phyloP scores from a whole-genome alignment of 495 filamentous ascomycete genomes.

The Filosporella fistucella region DNA sequence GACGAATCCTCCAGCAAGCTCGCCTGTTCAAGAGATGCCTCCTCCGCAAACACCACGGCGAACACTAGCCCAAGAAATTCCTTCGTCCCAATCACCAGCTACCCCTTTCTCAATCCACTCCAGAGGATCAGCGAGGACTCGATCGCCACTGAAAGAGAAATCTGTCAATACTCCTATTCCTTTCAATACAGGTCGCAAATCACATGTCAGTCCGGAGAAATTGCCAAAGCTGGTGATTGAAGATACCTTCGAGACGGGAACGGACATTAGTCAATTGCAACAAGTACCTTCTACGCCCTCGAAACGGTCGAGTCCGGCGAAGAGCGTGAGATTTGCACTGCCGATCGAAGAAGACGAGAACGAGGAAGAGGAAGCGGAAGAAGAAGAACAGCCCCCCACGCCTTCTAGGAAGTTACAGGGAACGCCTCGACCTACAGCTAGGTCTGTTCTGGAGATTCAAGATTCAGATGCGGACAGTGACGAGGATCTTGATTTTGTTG shows the following conservation, averaged over 20 bases:
- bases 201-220: slow-evolving; percentile 2
- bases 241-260: slow-evolving; percentile 15
- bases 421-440: background rate
- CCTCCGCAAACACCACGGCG: slow-evolving; percentile 20
- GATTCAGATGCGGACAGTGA: slow-evolving; percentile 25
- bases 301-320: slow-evolving; percentile 18
- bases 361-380: background rate
- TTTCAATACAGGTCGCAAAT: slow-evolving; percentile 5
- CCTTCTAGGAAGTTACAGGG: background rate
- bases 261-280: slow-evolving; percentile 12
- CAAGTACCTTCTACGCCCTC: slow-evolving; percentile 10
- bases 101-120: slow-evolving; percentile 18
- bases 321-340: slow-evolving; percentile 22
- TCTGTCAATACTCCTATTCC: slow-evolving; percentile 16
- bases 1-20: background rate
- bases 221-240: slow-evolving; percentile 15
- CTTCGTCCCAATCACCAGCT: slow-evolving; percentile 23
- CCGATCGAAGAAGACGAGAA: slow-evolving; percentile 1
- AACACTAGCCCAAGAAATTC: slow-evolving; percentile 15
- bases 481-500: slow-evolving; percentile 22
- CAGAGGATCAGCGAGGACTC: background rate
- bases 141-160: slow-evolving; percentile 10
- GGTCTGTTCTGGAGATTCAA: slow-evolving; percentile 8
- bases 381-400: no score
- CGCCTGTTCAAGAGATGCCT: slow-evolving; percentile 6